Evolutionary conservation across 1,139 yeast species (phyloP).

Genomic region (Yamadazyma oceani): DNA sequence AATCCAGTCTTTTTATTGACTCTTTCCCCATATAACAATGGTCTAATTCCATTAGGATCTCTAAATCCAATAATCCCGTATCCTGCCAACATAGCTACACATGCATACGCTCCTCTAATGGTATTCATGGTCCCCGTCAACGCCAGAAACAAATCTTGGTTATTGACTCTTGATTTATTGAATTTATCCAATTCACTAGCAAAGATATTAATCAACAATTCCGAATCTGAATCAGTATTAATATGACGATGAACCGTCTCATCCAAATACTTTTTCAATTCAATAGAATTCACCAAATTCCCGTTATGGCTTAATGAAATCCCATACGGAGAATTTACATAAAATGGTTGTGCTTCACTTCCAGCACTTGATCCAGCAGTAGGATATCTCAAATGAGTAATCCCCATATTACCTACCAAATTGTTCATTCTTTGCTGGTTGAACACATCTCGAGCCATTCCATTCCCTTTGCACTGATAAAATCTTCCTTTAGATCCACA

Average conservation of each 20-base stretch:
- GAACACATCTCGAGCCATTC: slow-evolving; percentile 98
- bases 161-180: slow-evolving; percentile 91
- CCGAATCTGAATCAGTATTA: slow-evolving; percentile 95
- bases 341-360: slow-evolving; percentile 98
- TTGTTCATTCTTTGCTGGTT: slow-evolving; percentile 77
- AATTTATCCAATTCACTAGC: slow-evolving; percentile 90
- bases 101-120: slow-evolving; percentile 95
- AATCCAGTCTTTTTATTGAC: slow-evolving; percentile 61
- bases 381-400: slow-evolving; percentile 93
- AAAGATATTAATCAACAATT: slow-evolving; percentile 81
- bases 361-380: slow-evolving; percentile 98
- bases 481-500: slow-evolving; percentile 93
- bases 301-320: slow-evolving; percentile 91
- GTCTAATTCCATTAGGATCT: slow-evolving; percentile 96
- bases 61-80: slow-evolving; percentile 94
- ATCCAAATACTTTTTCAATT: slow-evolving; percentile 76
- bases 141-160: slow-evolving; percentile 85
- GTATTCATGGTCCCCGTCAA: slow-evolving; percentile 74
- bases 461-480: slow-evolving; percentile 97
- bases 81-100: slow-evolving; percentile 94
- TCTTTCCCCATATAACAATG: slow-evolving; percentile 83
- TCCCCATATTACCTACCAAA: slow-evolving; percentile 91
- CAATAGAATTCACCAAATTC: slow-evolving; percentile 83
- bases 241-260: slow-evolving; percentile 95
- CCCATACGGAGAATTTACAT: slow-evolving; percentile 96